Evolutionary conservation across 169 alveolate species (phyloP), one percentile per base, ranked within the genome.

Genomic region (Plasmodium fragile): DNA sequence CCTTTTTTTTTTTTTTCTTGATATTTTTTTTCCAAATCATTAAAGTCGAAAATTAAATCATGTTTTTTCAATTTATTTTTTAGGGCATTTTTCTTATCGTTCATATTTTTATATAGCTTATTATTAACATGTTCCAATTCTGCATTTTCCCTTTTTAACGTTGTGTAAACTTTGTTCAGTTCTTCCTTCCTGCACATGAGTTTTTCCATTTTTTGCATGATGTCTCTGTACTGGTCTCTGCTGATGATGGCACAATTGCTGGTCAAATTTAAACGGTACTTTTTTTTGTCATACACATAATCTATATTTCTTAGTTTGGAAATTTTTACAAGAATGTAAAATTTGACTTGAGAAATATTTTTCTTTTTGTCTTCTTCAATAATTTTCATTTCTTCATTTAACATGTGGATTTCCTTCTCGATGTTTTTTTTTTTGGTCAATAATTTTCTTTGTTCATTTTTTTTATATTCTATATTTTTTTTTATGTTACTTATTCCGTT

Each of bases 11-110:
- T 73, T 53, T 85, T 85, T 65, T 85, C 93, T 45, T 85, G 87
- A 53, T 73, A 85, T 85, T 85, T 85, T 85, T 85, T 85, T 49
- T 85, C 93, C 49, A 85, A 85, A 32, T 85, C 93, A 41, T 85
- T 75, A 85, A 85, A 85, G 69, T 85, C 75, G 22, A 85, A 85
- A 28, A 52, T 52, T 52, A 85, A 52, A 75, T 85, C 93, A 28
- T 85, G 53, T 53, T 85, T 85, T 85, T 85, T 85, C 22, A 85
- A 55, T 41, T 85, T 85, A 73, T 85, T 85, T 75, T 85, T 85
- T 52, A 85, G 79, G 0, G 69, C 8, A 28, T 75, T 73, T 45
- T 85, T 85, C 22, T 85, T 85, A 2, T 85, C 93, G n/a, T 72
- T 45, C 78, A 75, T 75, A 10, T 25, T 85, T 49, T 85, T 85